Percentiles rank a stretch among this genome's conserved stretches.
phyloP scores from a whole-genome alignment of 371 early-diverging fungal genomes.

The Mucor ambiguus region DNA sequence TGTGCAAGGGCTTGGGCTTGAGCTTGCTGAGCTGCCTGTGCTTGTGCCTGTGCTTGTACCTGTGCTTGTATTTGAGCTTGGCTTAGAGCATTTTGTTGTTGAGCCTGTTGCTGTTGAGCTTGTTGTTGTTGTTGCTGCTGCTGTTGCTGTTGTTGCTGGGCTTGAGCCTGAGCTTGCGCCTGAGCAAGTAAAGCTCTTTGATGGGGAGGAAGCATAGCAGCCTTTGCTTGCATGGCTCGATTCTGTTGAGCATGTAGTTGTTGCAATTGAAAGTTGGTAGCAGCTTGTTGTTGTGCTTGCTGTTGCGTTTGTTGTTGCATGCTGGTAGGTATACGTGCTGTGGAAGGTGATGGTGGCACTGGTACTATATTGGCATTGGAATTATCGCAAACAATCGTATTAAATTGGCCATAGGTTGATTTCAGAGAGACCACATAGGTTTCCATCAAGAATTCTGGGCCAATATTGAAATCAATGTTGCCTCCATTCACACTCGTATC shows the following conservation, averaged over 20 bases:
- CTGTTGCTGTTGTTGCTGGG: conserved; percentile 26
- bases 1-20: conserved; percentile 37
- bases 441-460: conserved; percentile 62
- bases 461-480: conserved; percentile 58
- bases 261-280: conserved; percentile 38
- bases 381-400: conserved; percentile 55
- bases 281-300: conserved; percentile 22
- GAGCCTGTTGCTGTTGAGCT: conserved; percentile 11
- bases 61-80: conserved; percentile 28
- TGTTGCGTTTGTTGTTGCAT: conserved; percentile 30
- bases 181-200: conserved; percentile 26
- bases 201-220: conserved; percentile 31
- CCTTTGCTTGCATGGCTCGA: conserved; percentile 38
- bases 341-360: conserved; percentile 49
- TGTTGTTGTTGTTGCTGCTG: not conserved
- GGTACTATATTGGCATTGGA: conserved; percentile 52
- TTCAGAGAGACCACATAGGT: conserved; percentile 58
- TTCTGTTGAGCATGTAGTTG: conserved; percentile 45
- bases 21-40: conserved; percentile 22
- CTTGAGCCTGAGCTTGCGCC: conserved; percentile 20
- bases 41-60: conserved; percentile 26
- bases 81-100: conserved; percentile 4
- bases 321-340: conserved; percentile 38
- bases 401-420: conserved; percentile 54
- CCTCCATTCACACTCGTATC: conserved; percentile 63